phyloP scores from a whole-genome alignment of 768 basidiomycete species.

The Kwoniella sp. region DNA sequence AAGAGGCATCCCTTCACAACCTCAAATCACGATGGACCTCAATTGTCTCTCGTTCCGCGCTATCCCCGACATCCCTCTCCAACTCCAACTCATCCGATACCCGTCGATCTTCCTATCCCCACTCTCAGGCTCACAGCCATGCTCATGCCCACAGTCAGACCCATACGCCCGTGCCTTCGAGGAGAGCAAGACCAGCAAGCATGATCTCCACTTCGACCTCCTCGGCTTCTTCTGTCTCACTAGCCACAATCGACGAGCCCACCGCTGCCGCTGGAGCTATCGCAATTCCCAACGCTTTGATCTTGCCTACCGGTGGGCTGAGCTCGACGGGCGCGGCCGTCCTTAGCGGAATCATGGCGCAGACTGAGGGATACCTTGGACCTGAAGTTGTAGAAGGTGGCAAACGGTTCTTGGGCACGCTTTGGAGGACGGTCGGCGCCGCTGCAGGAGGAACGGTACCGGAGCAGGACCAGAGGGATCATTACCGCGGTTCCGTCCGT shows the following conservation, averaged over 20 bases:
- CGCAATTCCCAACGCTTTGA: conserved; percentile 2
- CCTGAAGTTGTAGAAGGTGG: conserved; percentile 37
- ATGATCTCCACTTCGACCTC: conserved; percentile 31
- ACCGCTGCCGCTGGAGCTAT: conserved; percentile 3
- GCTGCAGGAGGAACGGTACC: conserved; percentile 49
- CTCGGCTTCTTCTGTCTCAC: conserved; percentile 27
- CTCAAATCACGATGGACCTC: conserved; percentile 45
- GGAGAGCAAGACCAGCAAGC: conserved; percentile 12
- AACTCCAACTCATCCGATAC: conserved; percentile 3
- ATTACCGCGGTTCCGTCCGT: no score
- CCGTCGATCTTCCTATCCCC: not conserved
- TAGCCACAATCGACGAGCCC: conserved; percentile 23
- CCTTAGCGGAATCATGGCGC: conserved; percentile 13
- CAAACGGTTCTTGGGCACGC: conserved; percentile 43
- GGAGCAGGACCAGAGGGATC: conserved; percentile 2
- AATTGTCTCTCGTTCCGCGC: conserved; percentile 39
- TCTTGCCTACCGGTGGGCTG: conserved; percentile 8
- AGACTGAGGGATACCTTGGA: conserved; percentile 24
- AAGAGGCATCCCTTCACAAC: conserved; percentile 39
- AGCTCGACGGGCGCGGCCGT: conserved; percentile 10
- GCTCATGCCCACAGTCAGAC: not conserved
- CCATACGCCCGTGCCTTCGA: not conserved
- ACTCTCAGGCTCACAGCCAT: not conserved
- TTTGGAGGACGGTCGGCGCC: conserved; percentile 46
- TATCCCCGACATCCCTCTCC: conserved; percentile 12